These are phyloP conservation scores for Penicillium samsonianum DNA, from an alignment of 495 filamentous ascomycete species.

Conservation along the genomic window DNA sequence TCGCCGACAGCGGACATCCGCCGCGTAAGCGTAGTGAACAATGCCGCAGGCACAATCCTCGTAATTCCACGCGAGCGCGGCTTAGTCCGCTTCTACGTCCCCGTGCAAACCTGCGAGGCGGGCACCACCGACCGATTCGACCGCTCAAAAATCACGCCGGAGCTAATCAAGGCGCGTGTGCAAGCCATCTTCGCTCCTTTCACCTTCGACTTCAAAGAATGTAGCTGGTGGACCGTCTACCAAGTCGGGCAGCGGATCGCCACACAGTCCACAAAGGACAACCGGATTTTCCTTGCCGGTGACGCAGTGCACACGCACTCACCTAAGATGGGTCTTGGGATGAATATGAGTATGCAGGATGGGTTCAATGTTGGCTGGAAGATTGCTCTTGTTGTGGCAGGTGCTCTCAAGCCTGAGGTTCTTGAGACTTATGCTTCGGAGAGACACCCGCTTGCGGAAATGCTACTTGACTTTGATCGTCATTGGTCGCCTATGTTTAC, in stretches of 20 bases:
- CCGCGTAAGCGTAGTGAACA: conserved; percentile 59
- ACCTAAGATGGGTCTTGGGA: conserved; percentile 82
- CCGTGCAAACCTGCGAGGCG: conserved; percentile 48
- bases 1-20: conserved; percentile 56
- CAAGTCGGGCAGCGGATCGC: conserved; percentile 73
- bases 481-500: conserved; percentile 29
- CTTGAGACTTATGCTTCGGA: conserved; percentile 74
- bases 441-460: conserved; percentile 67
- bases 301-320: conserved; percentile 84
- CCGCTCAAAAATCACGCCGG: conserved; percentile 58
- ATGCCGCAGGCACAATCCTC: conserved; percentile 62
- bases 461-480: conserved; percentile 69
- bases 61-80: conserved; percentile 68
- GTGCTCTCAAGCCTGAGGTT: conserved; percentile 54
- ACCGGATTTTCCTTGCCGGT: conserved; percentile 74
- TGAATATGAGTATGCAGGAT: conserved; percentile 84
- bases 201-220: conserved; percentile 59
- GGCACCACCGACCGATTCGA: conserved; percentile 32
- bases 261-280: conserved; percentile 63
- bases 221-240: conserved; percentile 60
- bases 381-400: conserved; percentile 64
- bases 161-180: conserved; percentile 58
- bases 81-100: conserved; percentile 69
- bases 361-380: conserved; percentile 82
- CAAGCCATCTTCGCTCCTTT: conserved; percentile 63